Evolutionary conservation across 768 basidiomycete genomes (phyloP).

Genomic region (Hydnomerulius pinastri): DNA sequence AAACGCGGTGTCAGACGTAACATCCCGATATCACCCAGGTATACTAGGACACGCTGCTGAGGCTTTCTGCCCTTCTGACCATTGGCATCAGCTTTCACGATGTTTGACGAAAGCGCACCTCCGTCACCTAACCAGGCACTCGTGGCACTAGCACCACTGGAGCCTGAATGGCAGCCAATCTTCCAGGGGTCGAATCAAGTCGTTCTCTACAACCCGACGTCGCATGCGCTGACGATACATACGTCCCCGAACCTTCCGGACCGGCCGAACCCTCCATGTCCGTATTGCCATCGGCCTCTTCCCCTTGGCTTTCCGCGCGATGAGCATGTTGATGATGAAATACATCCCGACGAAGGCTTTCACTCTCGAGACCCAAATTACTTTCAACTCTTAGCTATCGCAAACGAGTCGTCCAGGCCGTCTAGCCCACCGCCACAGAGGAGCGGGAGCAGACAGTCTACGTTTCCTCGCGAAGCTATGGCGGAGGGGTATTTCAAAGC

Average conservation of each 20-base stretch:
- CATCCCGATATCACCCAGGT: slow-evolving; percentile 1
- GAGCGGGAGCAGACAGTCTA: slow-evolving; percentile 15
- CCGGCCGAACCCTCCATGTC: slow-evolving; percentile 47
- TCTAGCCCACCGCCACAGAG: slow-evolving; percentile 46
- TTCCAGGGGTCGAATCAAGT: slow-evolving; percentile 84
- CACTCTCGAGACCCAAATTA: slow-evolving; percentile 71
- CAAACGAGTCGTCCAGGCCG: slow-evolving; percentile 64
- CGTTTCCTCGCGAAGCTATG: slow-evolving; percentile 73
- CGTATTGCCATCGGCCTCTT: slow-evolving; percentile 71
- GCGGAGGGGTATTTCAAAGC: slow-evolving; percentile 91
- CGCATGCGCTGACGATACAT: slow-evolving; percentile 76
- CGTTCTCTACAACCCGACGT: slow-evolving; percentile 84
- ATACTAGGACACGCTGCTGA: background rate
- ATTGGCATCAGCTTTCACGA: slow-evolving; percentile 5
- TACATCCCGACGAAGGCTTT: slow-evolving; percentile 40
- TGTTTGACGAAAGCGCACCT: slow-evolving; percentile 34
- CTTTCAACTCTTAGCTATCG: slow-evolving; percentile 73
- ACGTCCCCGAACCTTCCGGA: slow-evolving; percentile 30
- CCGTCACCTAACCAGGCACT: slow-evolving; percentile 35
- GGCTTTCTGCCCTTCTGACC: background rate
- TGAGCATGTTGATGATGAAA: slow-evolving; percentile 26
- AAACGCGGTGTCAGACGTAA: slow-evolving; percentile 7
- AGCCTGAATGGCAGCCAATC: slow-evolving; percentile 71
- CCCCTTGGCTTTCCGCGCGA: slow-evolving; percentile 43
- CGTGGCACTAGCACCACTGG: slow-evolving; percentile 23